Percentiles rank a stretch among this genome's conserved stretches.
Conservation (phyloP, 2,329 filamentous ascomycete genomes). For the Fusarium setosum region DNA sequence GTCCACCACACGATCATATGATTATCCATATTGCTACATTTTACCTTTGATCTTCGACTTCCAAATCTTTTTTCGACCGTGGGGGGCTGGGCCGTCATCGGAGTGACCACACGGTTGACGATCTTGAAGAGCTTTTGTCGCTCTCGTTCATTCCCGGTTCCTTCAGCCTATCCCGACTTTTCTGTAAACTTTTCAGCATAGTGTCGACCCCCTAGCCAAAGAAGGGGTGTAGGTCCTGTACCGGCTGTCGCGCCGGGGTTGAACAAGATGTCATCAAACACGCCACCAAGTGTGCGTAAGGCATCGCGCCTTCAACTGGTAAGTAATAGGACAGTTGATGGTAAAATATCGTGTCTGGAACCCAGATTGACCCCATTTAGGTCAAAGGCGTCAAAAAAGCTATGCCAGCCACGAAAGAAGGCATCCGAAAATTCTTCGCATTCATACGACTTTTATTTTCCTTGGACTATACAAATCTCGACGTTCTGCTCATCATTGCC, state of each 20-base stretch:
- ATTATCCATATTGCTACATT: not conserved
- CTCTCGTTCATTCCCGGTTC: not conserved
- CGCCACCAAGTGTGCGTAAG: not conserved
- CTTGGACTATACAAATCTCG: not conserved
- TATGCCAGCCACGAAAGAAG: not conserved
- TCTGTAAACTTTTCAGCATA: not conserved
- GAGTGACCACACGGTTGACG: not conserved
- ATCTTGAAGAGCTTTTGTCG: not conserved
- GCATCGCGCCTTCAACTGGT: not conserved
- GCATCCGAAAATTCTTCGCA: not conserved
- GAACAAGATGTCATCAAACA: not conserved
- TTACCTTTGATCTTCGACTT: not conserved
- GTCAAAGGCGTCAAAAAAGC: not conserved
- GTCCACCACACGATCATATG: not conserved
- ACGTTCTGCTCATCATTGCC: not conserved
- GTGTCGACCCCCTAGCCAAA: not conserved
- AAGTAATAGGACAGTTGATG: not conserved
- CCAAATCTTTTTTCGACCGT: not conserved
- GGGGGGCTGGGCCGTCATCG: not conserved
- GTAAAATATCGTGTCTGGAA: not conserved
- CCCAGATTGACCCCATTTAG: not conserved
- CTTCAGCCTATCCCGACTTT: not conserved
- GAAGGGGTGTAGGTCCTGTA: not conserved
- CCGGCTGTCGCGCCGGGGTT: not conserved
- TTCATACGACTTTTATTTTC: constrained; percentile 3